Evolutionary conservation across 768 basidiomycete species (phyloP), one percentile per base, ranked within the genome.

Genomic region (Hygrophorus russula): DNA sequence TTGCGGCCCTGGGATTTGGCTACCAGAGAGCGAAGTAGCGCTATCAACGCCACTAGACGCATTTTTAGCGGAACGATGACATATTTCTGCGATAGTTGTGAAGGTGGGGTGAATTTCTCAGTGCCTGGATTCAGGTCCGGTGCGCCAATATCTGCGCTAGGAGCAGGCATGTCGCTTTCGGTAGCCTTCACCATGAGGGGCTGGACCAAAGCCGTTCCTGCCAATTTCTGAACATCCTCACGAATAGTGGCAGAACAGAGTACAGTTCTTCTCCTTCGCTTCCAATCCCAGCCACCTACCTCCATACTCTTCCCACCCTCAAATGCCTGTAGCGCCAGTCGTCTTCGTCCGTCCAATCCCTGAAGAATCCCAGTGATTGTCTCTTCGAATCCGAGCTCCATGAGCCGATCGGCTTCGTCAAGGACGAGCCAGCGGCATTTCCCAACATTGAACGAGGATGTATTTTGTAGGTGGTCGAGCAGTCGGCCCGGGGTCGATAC

Each of bases 361-460:
- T 82, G 76, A 29, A 98, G 65, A 49, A 98, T 96, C 1, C 89
- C 91, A 44, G 74, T 77, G 53, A 99, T 85, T 0, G 91, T 89
- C 56, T 98, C 92, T 59, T 96, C 93, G 49, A 99, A 99, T 0
- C 96, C 96, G 34, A 98, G 77, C 50, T 98, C 93, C 93, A 98
- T 98, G 40, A 99, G 66, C 33, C 92, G 73, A 62, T 99, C 96
- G 5, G 94, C 93, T 66, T 99, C 96, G 57, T 99, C 96, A 18
- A 98, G 76, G 7, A 99, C 81, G 24, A 99, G 71, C 91, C 94
- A 99, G 37, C 88, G 78, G 58, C 88, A 89, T 64, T 93, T 94
- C 41, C 84, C 91, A 44, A 93, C 76, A 47, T 92, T 82, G 63
- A 99, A 90, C 0, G 89, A 82, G 0, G 86, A 76, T 0, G 96